These are phyloP conservation scores for Metahyphopichia silvanorum DNA, from an alignment of 805 yeast genomes.

Conservation along the genomic window DNA sequence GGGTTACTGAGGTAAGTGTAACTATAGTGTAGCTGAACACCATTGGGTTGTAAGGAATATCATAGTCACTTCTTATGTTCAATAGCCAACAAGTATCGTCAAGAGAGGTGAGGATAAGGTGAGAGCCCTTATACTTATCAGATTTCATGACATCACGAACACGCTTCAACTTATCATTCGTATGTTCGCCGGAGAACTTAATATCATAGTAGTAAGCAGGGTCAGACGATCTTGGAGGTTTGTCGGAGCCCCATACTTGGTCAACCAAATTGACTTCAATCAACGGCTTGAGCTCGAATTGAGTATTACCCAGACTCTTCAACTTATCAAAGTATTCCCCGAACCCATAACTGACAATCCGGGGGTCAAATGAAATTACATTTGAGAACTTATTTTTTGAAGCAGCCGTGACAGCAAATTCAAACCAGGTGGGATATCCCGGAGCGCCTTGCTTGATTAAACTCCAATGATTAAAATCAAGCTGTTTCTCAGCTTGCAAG, in stretches of 20 bases:
- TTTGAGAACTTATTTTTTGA: conserved; percentile 46
- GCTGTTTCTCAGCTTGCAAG: conserved; percentile 81
- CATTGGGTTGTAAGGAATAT: conserved; percentile 82
- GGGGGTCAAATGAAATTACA: conserved; percentile 83
- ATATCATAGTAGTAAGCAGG: conserved; percentile 28
- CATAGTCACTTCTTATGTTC: conserved; percentile 73
- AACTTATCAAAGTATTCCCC: conserved; percentile 39
- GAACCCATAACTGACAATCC: conserved; percentile 52
- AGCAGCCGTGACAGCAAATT: conserved; percentile 58
- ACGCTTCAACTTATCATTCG: conserved; percentile 24
- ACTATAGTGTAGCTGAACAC: conserved; percentile 65
- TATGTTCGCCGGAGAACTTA: conserved; percentile 32
- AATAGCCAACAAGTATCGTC: conserved; percentile 93
- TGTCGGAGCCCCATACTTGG: conserved; percentile 33
- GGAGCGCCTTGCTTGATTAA: conserved; percentile 75
- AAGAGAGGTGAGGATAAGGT: conserved; percentile 61
- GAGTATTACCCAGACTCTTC: conserved; percentile 14
- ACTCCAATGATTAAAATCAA: conserved; percentile 70
- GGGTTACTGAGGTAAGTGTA: conserved; percentile 29
- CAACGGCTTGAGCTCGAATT: conserved; percentile 29
- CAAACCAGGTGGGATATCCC: conserved; percentile 76
- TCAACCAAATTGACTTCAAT: conserved; percentile 32
- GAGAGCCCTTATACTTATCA: conserved; percentile 14
- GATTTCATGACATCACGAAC: conserved; percentile 29
- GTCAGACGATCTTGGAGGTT: conserved; percentile 30